phyloP scores from a whole-genome alignment of 2,329 filamentous ascomycete genomes.

The Exophiala alcalophila region DNA sequence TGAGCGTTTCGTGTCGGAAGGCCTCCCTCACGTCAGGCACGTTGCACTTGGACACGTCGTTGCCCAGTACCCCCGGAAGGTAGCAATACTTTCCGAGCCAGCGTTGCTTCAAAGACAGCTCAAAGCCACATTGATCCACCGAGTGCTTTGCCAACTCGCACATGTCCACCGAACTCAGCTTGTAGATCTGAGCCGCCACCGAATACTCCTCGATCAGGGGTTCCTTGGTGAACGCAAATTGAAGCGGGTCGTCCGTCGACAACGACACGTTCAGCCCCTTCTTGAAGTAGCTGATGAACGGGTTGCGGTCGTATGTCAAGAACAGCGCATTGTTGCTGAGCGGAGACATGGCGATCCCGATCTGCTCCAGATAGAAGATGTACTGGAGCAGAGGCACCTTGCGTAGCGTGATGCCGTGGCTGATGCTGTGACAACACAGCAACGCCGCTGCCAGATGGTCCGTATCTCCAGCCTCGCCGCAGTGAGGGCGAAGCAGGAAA shows the following conservation, averaged over 20 bases:
- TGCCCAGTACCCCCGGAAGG: constrained; percentile 75
- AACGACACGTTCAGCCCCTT: constrained; percentile 92
- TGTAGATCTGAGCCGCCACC: constrained; percentile 97
- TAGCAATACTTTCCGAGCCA: constrained; percentile 83
- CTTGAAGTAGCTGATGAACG: constrained; percentile 92
- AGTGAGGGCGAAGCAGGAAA: constrained; percentile 87
- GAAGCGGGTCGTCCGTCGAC: constrained; percentile 92
- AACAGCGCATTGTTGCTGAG: constrained; percentile 97
- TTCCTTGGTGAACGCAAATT: constrained; percentile 98
- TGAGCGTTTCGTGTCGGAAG: constrained; percentile 80
- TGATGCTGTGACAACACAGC: constrained; percentile 93
- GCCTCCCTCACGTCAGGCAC: constrained; percentile 89
- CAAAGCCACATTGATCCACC: constrained; percentile 91
- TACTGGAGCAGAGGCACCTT: constrained; percentile 96
- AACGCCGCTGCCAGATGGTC: constrained; percentile 92
- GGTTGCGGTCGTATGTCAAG: constrained; percentile 93
- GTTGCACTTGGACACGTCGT: constrained; percentile 93
- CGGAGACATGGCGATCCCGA: constrained; percentile 98
- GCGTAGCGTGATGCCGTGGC: constrained; percentile 84
- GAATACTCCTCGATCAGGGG: constrained; percentile 97
- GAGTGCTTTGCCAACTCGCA: constrained; percentile 96
- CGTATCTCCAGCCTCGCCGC: constrained; percentile 92
- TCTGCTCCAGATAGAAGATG: constrained; percentile 95
- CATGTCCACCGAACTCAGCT: constrained; percentile 95
- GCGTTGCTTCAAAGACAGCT: constrained; percentile 80